Base-by-base conservation (phyloP, 2,329 filamentous ascomycete species). In the Colletotrichum lupini region DNA sequence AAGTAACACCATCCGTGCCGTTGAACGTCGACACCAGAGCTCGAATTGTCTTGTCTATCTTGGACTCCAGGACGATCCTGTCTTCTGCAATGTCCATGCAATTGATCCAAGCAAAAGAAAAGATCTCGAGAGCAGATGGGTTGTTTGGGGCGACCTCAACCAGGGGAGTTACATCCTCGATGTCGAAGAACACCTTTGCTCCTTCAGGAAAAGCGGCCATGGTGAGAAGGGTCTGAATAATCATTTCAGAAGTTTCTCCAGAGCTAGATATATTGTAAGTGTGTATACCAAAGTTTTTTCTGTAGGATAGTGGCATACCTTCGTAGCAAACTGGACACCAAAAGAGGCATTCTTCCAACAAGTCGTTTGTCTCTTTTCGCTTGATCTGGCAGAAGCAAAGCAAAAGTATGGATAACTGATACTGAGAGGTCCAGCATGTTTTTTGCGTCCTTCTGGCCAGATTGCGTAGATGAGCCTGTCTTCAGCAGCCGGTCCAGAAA, bases 371-470 rank as follows among this genome's bases (percentile, higher is more conserved):
- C 81, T 22, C 82, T 81, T 55, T 82, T 83, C 5, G 83, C 83
- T 3, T 84, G 81, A 4, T 86, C 84, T 0, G 91, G 87, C 4
- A 93, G 81, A 12, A 93, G 80, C 8, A 86, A 82, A 0, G 87
- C 82, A 78, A 94, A 93, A 0, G 88, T 90, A 77, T 92, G 89
- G 6, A 93, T 79, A 14, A 94, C 87, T 35, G 89, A 88, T 4
- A 92, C 88, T 4, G 88, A 90, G 16, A 93, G 82, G 76, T 90
- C 88, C 11, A 92, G 83, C 90, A 93, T 92, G 73, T 90, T 86
- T 72, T 84, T 87, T 14, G 87, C 83, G 74, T 92, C 85, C 26
- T 84, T 81, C 56, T 81, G 82, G 4, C 78, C 80, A 5, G 80
- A 78, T 28, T 81, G 75, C 2, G 77, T 55, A 22, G 77, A 78